These are phyloP conservation scores for Ustanciosporium gigantosporum DNA, from an alignment of 1,284 basidiomycete species.

Conservation along the genomic window DNA sequence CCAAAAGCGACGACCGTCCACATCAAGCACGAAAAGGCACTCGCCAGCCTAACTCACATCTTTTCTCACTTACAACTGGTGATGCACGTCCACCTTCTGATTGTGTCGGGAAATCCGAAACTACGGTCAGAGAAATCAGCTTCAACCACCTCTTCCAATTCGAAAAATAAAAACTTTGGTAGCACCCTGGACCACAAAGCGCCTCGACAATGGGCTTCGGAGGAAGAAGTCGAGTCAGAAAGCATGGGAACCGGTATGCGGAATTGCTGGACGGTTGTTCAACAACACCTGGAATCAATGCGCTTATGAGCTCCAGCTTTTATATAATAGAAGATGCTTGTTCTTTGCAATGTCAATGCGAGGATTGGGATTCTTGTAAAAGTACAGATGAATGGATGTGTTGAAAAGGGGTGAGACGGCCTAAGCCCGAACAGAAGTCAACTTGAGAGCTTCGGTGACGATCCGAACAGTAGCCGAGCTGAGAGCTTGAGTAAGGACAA, in stretches of 20 bases:
- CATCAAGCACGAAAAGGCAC: background rate
- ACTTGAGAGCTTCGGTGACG: too few species aligned
- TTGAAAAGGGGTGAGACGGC: too few species aligned
- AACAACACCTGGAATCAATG: background rate
- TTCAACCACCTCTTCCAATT: background rate
- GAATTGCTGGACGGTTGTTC: constrained; percentile 31
- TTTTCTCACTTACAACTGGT: constrained; percentile 91
- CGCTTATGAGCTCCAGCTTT: too few species aligned
- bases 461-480: too few species aligned
- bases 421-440: too few species aligned
- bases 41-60: constrained; percentile 70
- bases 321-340: too few species aligned
- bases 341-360: too few species aligned
- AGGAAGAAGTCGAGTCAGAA: constrained; percentile 31
- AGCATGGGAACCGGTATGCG: constrained; percentile 50
- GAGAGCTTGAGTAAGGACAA: too few species aligned
- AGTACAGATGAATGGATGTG: too few species aligned
- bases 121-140: background rate
- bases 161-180: constrained; percentile 30
- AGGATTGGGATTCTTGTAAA: too few species aligned
- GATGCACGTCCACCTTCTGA: constrained; percentile 71
- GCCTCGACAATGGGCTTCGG: constrained; percentile 21
- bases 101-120: constrained; percentile 6
- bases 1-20: background rate
- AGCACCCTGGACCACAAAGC: constrained; percentile 9